phyloP scores from a whole-genome alignment of 768 basidiomycete genomes.

The Amylocystis lapponica region DNA sequence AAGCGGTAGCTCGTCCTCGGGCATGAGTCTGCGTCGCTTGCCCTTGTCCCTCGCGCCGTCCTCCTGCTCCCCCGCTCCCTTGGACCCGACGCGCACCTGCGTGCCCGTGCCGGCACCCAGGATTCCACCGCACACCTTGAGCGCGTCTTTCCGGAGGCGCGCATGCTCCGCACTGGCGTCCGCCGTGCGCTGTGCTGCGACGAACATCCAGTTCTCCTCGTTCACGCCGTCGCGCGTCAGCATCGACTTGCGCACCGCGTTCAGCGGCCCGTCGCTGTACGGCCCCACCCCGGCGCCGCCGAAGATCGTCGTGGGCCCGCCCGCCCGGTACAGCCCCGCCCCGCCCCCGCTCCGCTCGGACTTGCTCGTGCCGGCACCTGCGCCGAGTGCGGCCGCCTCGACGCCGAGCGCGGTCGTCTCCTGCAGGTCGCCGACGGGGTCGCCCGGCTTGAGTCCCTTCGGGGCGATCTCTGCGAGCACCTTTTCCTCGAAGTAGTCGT shows the following conservation, averaged over 20 bases:
- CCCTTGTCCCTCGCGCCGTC: constrained; percentile 15
- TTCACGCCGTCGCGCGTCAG: constrained; percentile 75
- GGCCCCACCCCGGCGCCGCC: constrained; percentile 81
- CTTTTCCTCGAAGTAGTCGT: constrained; percentile 95
- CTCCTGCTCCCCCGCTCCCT: constrained; percentile 12
- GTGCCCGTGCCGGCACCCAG: constrained; percentile 23
- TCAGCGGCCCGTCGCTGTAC: constrained; percentile 82
- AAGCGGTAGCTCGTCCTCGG: constrained; percentile 36
- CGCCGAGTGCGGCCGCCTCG: constrained; percentile 37
- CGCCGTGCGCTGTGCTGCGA: constrained; percentile 60
- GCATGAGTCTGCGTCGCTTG: constrained; percentile 22
- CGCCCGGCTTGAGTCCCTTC: constrained; percentile 79
- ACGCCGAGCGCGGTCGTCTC: constrained; percentile 56
- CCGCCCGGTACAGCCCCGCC: constrained; percentile 80
- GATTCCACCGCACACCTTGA: constrained; percentile 47
- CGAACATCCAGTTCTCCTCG: constrained; percentile 90
- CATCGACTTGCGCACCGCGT: constrained; percentile 76
- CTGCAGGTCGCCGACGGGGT: constrained; percentile 76
- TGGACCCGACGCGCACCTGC: constrained; percentile 1
- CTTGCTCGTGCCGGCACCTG: constrained; percentile 35
- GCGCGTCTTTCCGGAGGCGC: constrained; percentile 47
- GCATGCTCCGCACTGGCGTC: constrained; percentile 64
- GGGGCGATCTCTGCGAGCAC: constrained; percentile 68
- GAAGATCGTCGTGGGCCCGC: constrained; percentile 91
- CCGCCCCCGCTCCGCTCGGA: constrained; percentile 47